Percentiles rank a stretch among this genome's conserved stretches.
phyloP scores from a whole-genome alignment of 805 yeast genomes.

The Nematodospora valgi region DNA sequence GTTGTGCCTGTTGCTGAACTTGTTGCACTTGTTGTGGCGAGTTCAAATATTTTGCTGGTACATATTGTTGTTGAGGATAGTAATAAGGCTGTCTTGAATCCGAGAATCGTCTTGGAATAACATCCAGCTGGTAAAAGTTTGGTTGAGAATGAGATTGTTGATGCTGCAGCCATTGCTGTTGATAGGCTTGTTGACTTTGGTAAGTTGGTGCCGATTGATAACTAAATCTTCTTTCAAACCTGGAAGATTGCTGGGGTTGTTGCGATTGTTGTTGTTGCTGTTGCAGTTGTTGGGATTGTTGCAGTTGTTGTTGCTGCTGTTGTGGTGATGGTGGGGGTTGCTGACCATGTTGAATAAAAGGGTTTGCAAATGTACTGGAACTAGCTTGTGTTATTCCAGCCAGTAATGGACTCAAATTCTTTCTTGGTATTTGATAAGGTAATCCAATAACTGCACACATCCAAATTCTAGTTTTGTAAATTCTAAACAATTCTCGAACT shows the following conservation, averaged over 20 bases:
- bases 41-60: too few species aligned
- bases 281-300: slow-evolving; percentile 2
- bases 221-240: not conserved
- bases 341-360: slow-evolving; percentile 6
- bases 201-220: not conserved
- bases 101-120: slow-evolving; percentile 5
- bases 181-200: not conserved
- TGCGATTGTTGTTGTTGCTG: slow-evolving; percentile 1
- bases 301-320: slow-evolving; percentile 4
- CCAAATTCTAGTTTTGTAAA: slow-evolving; percentile 81
- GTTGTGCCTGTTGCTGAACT: slow-evolving; percentile 2
- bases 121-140: not conserved
- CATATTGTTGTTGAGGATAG: too few species aligned
- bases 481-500: slow-evolving; percentile 69
- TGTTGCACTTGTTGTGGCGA: not conserved
- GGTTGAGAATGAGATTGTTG: not conserved
- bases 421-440: slow-evolving; percentile 21
- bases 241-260: slow-evolving; percentile 1
- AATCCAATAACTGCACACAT: slow-evolving; percentile 63
- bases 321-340: slow-evolving; percentile 8
- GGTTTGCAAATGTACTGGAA: slow-evolving; percentile 2
- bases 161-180: too few species aligned
- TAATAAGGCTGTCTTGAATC: too few species aligned
- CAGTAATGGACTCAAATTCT: slow-evolving; percentile 2
- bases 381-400: not conserved